These are phyloP conservation scores for Phyllosticta capitalensis DNA, from an alignment of 2,329 filamentous ascomycete genomes.

Conservation along the genomic window DNA sequence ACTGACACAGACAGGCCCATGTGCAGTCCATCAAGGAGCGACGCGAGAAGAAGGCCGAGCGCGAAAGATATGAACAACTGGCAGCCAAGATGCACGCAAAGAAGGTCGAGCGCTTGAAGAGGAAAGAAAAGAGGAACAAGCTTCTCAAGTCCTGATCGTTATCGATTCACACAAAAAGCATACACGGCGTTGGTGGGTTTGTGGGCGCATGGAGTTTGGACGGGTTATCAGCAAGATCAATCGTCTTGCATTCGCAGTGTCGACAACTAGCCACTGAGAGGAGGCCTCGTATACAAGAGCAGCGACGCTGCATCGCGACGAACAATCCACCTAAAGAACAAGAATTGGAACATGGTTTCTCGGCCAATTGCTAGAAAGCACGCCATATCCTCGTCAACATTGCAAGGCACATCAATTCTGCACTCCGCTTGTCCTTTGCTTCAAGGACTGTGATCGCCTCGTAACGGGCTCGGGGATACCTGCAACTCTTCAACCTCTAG, in stretches of 20 bases:
- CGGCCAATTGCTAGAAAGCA: background rate
- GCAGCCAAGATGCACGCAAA: conserved; percentile 98
- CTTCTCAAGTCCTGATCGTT: conserved; percentile 42
- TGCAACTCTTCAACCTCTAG: background rate
- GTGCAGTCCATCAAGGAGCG: conserved; percentile 77
- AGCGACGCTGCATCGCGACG: background rate
- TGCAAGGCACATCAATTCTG: background rate
- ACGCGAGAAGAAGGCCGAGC: conserved; percentile 82
- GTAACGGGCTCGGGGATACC: background rate
- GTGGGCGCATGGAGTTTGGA: background rate
- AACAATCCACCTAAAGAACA: background rate
- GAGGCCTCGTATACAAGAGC: background rate
- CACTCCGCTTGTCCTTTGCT: background rate
- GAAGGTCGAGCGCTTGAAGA: conserved; percentile 83
- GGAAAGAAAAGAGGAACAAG: conserved; percentile 95
- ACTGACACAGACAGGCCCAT: conserved; percentile 46
- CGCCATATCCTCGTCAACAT: background rate
- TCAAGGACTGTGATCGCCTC: background rate
- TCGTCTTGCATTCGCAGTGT: background rate
- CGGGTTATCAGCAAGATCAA: background rate
- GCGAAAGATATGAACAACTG: conserved; percentile 84
- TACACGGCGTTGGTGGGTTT: background rate
- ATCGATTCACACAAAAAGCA: background rate
- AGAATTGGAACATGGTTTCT: background rate
- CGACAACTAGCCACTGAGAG: background rate